A percentile compares a stretch with the other conserved stretches of the same genome.
These are phyloP conservation scores for Suillus variegatus DNA, from an alignment of 768 basidiomycete species.

Conservation along the genomic window DNA sequence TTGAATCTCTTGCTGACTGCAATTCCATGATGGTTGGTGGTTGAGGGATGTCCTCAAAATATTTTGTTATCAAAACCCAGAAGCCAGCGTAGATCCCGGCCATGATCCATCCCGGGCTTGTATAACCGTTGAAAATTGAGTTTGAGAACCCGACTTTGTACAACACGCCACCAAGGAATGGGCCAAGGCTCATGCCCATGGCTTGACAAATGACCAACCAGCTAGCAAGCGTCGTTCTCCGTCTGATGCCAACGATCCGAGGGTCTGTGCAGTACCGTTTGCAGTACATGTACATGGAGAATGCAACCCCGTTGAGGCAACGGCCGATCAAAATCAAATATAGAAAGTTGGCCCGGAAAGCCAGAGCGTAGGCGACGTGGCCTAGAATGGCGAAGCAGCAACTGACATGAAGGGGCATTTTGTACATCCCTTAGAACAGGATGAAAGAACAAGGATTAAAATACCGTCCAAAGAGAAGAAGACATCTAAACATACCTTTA, in stretches of 20 bases:
- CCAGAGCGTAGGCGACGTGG: conserved; percentile 59
- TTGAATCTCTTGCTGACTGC: conserved; percentile 7
- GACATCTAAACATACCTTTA: conserved; percentile 41
- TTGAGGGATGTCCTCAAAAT: conserved; percentile 43
- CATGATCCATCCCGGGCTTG: conserved; percentile 69
- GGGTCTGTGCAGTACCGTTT: conserved; percentile 72
- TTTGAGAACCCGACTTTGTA: conserved; percentile 61
- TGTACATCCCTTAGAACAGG: conserved; percentile 46
- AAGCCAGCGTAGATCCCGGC: conserved; percentile 53
- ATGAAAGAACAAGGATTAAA: not conserved
- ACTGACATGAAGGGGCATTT: conserved; percentile 53
- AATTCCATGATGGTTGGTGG: conserved; percentile 15
- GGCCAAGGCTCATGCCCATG: conserved; percentile 61
- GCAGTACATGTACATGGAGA: conserved; percentile 66
- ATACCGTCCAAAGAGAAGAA: not conserved
- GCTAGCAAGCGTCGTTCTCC: conserved; percentile 63
- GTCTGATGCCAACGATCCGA: conserved; percentile 62
- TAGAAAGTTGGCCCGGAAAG: conserved; percentile 58
- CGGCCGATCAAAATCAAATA: conserved; percentile 74
- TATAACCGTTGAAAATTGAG: conserved; percentile 63
- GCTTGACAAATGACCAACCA: conserved; percentile 69
- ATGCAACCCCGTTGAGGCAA: conserved; percentile 62
- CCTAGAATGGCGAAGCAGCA: conserved; percentile 57
- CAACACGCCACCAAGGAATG: conserved; percentile 62
- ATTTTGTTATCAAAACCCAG: conserved; percentile 40